Evolutionary conservation across 192 early-diverging fungal species (phyloP).

Genomic region (Coemansia javaensis): DNA sequence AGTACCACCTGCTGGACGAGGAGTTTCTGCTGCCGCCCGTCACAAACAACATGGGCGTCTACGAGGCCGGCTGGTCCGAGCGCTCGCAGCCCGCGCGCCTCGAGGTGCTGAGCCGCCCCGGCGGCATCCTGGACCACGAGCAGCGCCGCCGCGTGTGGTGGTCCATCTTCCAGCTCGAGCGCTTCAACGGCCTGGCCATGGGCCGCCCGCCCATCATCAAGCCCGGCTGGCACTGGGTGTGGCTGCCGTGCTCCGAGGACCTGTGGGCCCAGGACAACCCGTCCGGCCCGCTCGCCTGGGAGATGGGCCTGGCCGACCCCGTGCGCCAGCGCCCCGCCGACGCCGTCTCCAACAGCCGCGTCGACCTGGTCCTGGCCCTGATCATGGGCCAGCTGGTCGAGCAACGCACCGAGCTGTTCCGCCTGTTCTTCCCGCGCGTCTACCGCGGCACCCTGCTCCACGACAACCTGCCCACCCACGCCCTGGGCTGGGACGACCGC

Average conservation of each 20-base stretch:
- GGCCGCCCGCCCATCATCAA: slow-evolving; percentile 48
- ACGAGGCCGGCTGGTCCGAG: slow-evolving; percentile 44
- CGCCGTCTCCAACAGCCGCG: slow-evolving; percentile 30
- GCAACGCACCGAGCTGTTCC: slow-evolving; percentile 46
- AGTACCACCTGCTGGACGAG: slow-evolving; percentile 48
- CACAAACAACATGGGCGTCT: slow-evolving; percentile 40
- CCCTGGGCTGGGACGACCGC: slow-evolving; percentile 19
- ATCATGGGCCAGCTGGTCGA: slow-evolving; percentile 47
- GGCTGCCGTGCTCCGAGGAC: slow-evolving; percentile 43
- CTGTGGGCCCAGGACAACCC: slow-evolving; percentile 40
- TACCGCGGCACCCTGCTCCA: slow-evolving; percentile 46
- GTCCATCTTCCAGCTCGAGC: slow-evolving; percentile 44
- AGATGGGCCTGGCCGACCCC: slow-evolving; percentile 36
- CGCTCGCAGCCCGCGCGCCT: slow-evolving; percentile 34
- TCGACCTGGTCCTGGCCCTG: slow-evolving; percentile 38
- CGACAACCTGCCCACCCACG: slow-evolving; percentile 47
- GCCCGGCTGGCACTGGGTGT: slow-evolving; percentile 52
- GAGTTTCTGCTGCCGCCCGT: slow-evolving; percentile 46
- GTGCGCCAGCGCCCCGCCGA: slow-evolving; percentile 9
- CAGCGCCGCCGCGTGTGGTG: slow-evolving; percentile 44
- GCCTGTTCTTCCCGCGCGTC: slow-evolving; percentile 46
- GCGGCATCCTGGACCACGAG: slow-evolving; percentile 42
- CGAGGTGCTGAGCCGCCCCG: slow-evolving; percentile 39
- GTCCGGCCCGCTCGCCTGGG: slow-evolving; percentile 31
- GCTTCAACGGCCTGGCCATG: slow-evolving; percentile 50